Evolutionary conservation across 768 basidiomycete genomes (phyloP), one percentile per base, ranked within the genome.

Genomic region (Suillus decipiens): DNA sequence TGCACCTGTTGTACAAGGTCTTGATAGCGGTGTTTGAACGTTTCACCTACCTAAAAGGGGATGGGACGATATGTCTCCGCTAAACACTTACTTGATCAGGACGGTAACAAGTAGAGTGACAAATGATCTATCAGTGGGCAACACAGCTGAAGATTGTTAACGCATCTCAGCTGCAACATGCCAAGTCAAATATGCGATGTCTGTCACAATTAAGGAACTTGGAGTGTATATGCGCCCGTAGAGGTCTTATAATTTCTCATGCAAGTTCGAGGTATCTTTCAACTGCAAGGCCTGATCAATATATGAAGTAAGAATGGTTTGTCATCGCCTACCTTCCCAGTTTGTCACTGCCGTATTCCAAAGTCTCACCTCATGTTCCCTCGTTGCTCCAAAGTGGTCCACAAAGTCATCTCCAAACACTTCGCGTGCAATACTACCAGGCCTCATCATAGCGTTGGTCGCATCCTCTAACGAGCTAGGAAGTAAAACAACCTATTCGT

Each of bases 361-460:
- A 31, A 91, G 69, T 60, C 81, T 86, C 62, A 96, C 87, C 73
- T 96, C 95, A 72, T 98, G 91, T 73, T 93, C 85, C 69, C 96
- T 86, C n/a, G 97, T 99, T 9, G 95, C 96, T 3, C 92, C 94
- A 70, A 86, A 96, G 73, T 99, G 97, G 17, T 99, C 93, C 1
- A 99, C 93, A 70, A 98, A 97, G 28, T 86, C 88, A 70, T 95
- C 79, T 0, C 96, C 96, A 61, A 99, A 87, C 47, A 93, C 80
- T 71, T 95, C 90, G 37, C 97, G 83, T 2, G 97, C 97, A 58
- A 96, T 76, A 69, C 93, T 95, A 15, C 80, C 85, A 4, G 83
- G 77, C 36, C 77, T 78, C 86, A 91, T 90, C 90, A 99, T 97
- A 57, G 82, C 80, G 47, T 80, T 77, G 4, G 94, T 93, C 3